These are phyloP conservation scores for Boletus vinaceobasis DNA, from an alignment of 768 basidiomycete genomes.

Conservation along the genomic window DNA sequence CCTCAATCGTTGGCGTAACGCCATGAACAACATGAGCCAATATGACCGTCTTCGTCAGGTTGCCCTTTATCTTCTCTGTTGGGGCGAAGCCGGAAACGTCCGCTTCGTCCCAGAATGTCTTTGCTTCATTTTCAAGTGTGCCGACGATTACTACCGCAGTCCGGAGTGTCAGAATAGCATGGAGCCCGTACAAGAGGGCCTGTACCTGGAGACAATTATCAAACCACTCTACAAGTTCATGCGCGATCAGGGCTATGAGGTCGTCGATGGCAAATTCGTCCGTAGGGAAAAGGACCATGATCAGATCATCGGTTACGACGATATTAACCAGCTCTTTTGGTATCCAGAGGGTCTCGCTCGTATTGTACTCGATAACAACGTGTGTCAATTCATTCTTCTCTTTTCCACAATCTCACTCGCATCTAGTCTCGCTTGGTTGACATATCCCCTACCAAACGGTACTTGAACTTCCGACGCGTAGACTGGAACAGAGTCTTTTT, in stretches of 20 bases:
- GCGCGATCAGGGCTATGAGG: slow-evolving; percentile 96
- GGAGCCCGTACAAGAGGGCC: slow-evolving; percentile 91
- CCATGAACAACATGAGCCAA: slow-evolving; percentile 99
- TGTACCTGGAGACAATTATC: slow-evolving; percentile 88
- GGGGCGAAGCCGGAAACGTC: slow-evolving; percentile 98
- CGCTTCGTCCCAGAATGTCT: slow-evolving; percentile 95
- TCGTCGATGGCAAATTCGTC: slow-evolving; percentile 91
- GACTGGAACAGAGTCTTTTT: slow-evolving; percentile 97
- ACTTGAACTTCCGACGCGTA: slow-evolving; percentile 85
- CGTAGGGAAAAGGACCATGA: slow-evolving; percentile 92
- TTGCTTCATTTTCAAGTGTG: slow-evolving; percentile 99
- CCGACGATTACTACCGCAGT: slow-evolving; percentile 98
- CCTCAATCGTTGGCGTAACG: slow-evolving; percentile 91
- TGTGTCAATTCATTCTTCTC: slow-evolving; percentile 32
- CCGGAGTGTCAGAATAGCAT: slow-evolving; percentile 94
- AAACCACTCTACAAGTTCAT: slow-evolving; percentile 96
- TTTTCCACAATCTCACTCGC: slow-evolving; percentile 5
- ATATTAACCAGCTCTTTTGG: slow-evolving; percentile 99
- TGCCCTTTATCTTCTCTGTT: slow-evolving; percentile 92
- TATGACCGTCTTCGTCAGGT: slow-evolving; percentile 97
- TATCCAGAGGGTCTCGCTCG: slow-evolving; percentile 96
- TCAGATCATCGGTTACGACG: slow-evolving; percentile 97
- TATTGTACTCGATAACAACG: slow-evolving; percentile 85
- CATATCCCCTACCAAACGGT: slow-evolving; percentile 86
- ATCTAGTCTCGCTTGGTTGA: slow-evolving; percentile 86